A percentile compares a stretch with the other conserved stretches of the same genome.
Conservation (phyloP, 1,139 yeast species). For the Blastobotrys arbuscula region DNA sequence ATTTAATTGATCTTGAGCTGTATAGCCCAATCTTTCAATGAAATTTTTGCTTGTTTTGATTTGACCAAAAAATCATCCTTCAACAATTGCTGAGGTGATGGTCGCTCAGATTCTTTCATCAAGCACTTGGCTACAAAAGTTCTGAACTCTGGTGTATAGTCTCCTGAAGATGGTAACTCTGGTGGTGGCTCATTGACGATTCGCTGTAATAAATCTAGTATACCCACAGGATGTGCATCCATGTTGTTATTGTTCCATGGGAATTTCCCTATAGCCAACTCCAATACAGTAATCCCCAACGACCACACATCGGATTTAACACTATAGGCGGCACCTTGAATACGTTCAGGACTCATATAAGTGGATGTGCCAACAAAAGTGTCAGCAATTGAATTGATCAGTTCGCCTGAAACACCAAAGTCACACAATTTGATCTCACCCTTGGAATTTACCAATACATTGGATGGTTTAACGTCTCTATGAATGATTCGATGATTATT, state of each 20-base stretch:
- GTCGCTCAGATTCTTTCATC: constrained; percentile 59
- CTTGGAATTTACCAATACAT: constrained; percentile 69
- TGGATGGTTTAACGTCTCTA: constrained; percentile 88
- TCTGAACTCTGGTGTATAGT: constrained; percentile 45
- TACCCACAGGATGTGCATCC: constrained; percentile 52
- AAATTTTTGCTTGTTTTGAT: constrained; percentile 39
- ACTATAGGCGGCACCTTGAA: constrained; percentile 88
- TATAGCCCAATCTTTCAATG: constrained; percentile 49
- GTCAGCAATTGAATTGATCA: constrained; percentile 88
- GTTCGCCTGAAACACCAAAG: constrained; percentile 89
- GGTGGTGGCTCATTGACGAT: constrained; percentile 95
- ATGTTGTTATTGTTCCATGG: constrained; percentile 44
- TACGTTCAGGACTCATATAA: constrained; percentile 96
- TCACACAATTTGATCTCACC: constrained; percentile 86
- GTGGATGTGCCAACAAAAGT: constrained; percentile 97
- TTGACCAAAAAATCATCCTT: constrained; percentile 43
- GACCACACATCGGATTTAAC: constrained; percentile 97
- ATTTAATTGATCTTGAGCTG: constrained; percentile 16
- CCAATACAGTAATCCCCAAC: constrained; percentile 81
- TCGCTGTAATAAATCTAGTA: constrained; percentile 80
- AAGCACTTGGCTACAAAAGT: constrained; percentile 66
- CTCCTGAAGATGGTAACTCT: constrained; percentile 42
- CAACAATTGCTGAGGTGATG: constrained; percentile 56
- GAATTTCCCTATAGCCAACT: constrained; percentile 74
- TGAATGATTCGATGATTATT: constrained; percentile 82